These are phyloP conservation scores for Pezizomycotina sp. DNA, from an alignment of 2,329 filamentous ascomycete species.

Conservation along the genomic window DNA sequence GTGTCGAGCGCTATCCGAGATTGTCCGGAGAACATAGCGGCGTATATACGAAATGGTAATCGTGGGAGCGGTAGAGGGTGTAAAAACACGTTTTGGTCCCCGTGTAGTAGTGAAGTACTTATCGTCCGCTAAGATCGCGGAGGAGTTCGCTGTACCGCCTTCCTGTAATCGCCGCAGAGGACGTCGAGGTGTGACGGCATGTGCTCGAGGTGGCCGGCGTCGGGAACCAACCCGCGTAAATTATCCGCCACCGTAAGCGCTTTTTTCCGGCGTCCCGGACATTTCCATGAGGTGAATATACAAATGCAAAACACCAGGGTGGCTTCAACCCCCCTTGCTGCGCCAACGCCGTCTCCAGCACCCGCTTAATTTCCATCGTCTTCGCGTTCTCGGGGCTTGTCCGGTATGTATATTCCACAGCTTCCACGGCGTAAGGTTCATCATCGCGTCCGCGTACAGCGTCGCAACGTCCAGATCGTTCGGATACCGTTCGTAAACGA, in stretches of 20 bases:
- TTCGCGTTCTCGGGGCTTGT: conserved; percentile 37
- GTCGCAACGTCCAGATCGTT: conserved; percentile 47
- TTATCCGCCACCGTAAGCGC: conserved; percentile 45
- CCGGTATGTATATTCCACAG: conserved; percentile 47
- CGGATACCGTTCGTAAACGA: conserved; percentile 37
- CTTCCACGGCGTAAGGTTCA: conserved; percentile 49
- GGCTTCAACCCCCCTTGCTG: conserved; percentile 35
- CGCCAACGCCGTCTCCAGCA: conserved; percentile 43
- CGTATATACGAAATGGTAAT: conserved; percentile 64
- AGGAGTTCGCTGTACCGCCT: conserved; percentile 49
- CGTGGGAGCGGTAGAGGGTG: conserved; percentile 56
- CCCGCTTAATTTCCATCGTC: conserved; percentile 41
- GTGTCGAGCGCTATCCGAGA: conserved; percentile 46
- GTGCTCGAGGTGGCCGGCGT: conserved; percentile 53
- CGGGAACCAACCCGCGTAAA: conserved; percentile 48
- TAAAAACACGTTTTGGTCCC: conserved; percentile 56
- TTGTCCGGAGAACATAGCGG: conserved; percentile 60
- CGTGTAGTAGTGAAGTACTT: conserved; percentile 45
- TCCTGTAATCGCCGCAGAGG: conserved; percentile 52
- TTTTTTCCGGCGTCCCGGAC: conserved; percentile 47
- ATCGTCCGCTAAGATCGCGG: conserved; percentile 51
- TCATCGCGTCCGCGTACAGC: conserved; percentile 47
- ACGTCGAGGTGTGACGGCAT: conserved; percentile 68
- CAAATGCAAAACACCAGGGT: conserved; percentile 56
- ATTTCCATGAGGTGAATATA: conserved; percentile 70